Evolutionary conservation across 2,329 filamentous ascomycete genomes (phyloP).

Genomic region (Diplodia seriata): DNA sequence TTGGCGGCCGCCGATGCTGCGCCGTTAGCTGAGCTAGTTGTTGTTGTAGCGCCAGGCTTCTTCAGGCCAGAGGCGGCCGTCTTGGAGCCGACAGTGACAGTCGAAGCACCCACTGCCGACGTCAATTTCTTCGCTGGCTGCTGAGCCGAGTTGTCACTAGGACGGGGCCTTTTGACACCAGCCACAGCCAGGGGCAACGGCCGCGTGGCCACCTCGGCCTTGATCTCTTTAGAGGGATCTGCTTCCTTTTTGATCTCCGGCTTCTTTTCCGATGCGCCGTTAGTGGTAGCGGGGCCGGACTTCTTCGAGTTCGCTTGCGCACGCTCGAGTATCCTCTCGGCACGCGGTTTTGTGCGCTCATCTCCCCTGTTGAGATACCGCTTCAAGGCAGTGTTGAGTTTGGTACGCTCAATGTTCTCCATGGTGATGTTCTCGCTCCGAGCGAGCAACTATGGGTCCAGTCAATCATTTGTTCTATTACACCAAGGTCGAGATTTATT

Average conservation of each 20-base stretch:
- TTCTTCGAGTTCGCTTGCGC: conserved; percentile 51
- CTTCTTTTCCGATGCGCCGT: conserved; percentile 22
- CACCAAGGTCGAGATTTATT: conserved; percentile 43
- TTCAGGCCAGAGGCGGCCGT: conserved; percentile 37
- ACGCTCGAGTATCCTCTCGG: conserved; percentile 62
- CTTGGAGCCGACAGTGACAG: conserved; percentile 29
- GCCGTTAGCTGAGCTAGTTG: conserved; percentile 38
- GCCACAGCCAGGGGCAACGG: conserved; percentile 31
- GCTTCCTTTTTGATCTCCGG: conserved; percentile 24
- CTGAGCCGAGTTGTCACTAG: conserved; percentile 32
- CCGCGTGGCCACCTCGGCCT: background rate
- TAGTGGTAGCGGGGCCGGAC: conserved; percentile 43
- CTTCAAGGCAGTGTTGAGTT: conserved; percentile 69
- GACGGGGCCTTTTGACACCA: conserved; percentile 36
- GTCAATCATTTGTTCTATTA: conserved; percentile 4
- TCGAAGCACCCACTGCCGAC: conserved; percentile 4
- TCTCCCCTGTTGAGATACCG: conserved; percentile 71
- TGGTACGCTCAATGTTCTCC: conserved; percentile 66
- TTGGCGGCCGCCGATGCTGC: conserved; percentile 39
- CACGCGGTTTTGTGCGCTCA: conserved; percentile 66
- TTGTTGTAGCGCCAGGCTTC: conserved; percentile 38
- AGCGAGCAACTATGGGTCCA: conserved; percentile 62
- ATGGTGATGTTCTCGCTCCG: conserved; percentile 67
- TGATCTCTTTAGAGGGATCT: conserved; percentile 16
- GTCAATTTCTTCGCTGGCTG: conserved; percentile 45